Conservation (phyloP, 2,329 filamentous ascomycete genomes). For the Dactylella cylindrospora region DNA sequence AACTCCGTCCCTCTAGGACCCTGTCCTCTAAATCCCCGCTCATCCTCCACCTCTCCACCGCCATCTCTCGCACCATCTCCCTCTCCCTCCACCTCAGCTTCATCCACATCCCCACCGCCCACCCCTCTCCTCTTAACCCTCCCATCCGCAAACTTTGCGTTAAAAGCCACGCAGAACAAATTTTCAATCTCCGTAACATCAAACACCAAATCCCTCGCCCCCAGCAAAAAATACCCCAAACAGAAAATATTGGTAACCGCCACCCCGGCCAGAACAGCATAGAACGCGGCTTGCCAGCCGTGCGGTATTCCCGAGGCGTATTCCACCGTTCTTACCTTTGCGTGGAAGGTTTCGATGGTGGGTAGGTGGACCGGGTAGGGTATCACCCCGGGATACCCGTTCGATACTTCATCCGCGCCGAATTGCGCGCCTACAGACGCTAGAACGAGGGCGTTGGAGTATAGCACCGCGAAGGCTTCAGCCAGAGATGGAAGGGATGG, state of each 20-base stretch:
- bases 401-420: conserved; percentile 43
- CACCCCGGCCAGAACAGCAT: conserved; percentile 65
- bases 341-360: conserved; percentile 63
- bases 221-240: conserved; percentile 37
- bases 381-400: conserved; percentile 51
- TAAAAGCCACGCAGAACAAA: conserved; percentile 39
- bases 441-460: conserved; percentile 66
- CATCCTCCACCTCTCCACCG: not conserved
- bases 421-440: conserved; percentile 64
- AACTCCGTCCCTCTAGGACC: conserved; percentile 32
- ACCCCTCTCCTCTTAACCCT: too few species aligned
- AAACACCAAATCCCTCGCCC: conserved; percentile 26
- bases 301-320: conserved; percentile 68
- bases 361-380: conserved; percentile 21
- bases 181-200: conserved; percentile 40
- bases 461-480: conserved; percentile 71
- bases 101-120: not conserved
- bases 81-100: not conserved
- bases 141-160: conserved; percentile 12
- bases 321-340: conserved; percentile 64
- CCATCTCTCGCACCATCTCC: too few species aligned
- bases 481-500: conserved; percentile 65
- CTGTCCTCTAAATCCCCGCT: conserved; percentile 27
- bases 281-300: conserved; percentile 67
- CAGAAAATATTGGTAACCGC: conserved; percentile 69